These are phyloP conservation scores for Boletus huronensis DNA, from an alignment of 768 basidiomycete species.

Conservation along the genomic window DNA sequence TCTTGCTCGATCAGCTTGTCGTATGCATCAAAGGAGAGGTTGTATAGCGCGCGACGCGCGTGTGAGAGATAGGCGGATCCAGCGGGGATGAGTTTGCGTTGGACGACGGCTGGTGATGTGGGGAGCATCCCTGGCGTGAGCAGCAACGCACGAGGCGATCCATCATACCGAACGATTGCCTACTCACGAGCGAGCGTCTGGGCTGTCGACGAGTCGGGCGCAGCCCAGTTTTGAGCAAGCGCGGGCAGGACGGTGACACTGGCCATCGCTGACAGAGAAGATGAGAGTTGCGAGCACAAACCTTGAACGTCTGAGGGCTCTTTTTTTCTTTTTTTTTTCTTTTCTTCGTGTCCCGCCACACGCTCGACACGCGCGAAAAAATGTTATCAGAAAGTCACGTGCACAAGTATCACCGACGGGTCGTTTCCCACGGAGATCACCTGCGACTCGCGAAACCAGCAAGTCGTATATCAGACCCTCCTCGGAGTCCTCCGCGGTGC, in stretches of 20 bases:
- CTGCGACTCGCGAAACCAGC: not conserved
- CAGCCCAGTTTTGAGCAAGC: conserved; percentile 22
- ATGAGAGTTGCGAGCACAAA: not conserved
- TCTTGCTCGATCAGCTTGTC: conserved; percentile 64
- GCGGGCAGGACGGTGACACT: conserved; percentile 25
- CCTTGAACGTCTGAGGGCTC: not conserved
- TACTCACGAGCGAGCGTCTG: conserved; percentile 28
- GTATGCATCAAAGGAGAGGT: conserved; percentile 78
- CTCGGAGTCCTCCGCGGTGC: conserved; percentile 4
- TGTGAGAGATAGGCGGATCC: conserved; percentile 87
- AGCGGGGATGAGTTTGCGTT: conserved; percentile 68
- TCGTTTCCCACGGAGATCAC: conserved; percentile 17
- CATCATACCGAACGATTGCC: not conserved
- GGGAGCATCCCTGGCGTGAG: conserved; percentile 2
- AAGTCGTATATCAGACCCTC: too few species aligned
- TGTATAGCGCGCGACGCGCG: conserved; percentile 69
- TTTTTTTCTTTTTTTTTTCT: not conserved
- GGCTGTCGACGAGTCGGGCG: conserved; percentile 13
- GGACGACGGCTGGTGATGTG: conserved; percentile 27
- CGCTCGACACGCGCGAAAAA: conserved; percentile 1
- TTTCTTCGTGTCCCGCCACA: not conserved
- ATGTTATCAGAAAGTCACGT: conserved; percentile 16
- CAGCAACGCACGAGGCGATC: not conserved
- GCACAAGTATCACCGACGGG: too few species aligned
- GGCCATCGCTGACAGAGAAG: conserved; percentile 17